Base-by-base conservation (phyloP, 2,329 filamentous ascomycete genomes). In the Neophaeococcomyces aloes region DNA sequence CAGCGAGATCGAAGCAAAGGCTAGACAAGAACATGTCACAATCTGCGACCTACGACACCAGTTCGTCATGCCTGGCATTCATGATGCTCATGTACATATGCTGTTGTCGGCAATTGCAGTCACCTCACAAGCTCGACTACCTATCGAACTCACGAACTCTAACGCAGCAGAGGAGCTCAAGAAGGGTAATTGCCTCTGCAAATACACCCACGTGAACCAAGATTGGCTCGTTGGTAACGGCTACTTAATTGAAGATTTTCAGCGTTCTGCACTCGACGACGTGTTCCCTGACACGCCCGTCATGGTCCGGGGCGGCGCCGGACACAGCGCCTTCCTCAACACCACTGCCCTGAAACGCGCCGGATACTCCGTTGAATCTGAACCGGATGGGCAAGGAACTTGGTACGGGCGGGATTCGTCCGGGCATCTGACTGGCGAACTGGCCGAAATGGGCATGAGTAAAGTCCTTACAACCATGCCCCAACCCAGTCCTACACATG, bases 231-330 rank as follows among this genome's bases (percentile, higher is more conserved):
- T 57, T 3, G 53, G 51, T 2, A 51, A 54, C 32, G 46, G 49
- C 29, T 54, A 49, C 40, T 38, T 38, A 19, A 46, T 61, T 15
- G 52, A 55, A 1, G 48, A 58, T 33, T 47, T 47, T 25, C 40
- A 47, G 18, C 51, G 50, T 33, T 35, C 48, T 42, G 38, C 54
- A 49, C 49, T 59, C 48, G 42, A 59, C 18, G 50, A 52, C 8
- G 27, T 55, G 3, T 63, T 56, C 29, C 57, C 60, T 2, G 44
- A 59, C 18, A 53, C 46, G 7, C 61, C 61, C 1, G 57, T 62
- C 1, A 40, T 58, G 2, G 48, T 63, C 2, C 48, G 49, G 6
- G 60, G 56, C 35, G 55, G 55, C 7, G 57, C 56, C 7, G 55
- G 52, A 2, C 59, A 62, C 39, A 49, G 49, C 3, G 53, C 52